Base-by-base conservation (phyloP, 768 basidiomycete species). In the Sarcodon sp. region DNA sequence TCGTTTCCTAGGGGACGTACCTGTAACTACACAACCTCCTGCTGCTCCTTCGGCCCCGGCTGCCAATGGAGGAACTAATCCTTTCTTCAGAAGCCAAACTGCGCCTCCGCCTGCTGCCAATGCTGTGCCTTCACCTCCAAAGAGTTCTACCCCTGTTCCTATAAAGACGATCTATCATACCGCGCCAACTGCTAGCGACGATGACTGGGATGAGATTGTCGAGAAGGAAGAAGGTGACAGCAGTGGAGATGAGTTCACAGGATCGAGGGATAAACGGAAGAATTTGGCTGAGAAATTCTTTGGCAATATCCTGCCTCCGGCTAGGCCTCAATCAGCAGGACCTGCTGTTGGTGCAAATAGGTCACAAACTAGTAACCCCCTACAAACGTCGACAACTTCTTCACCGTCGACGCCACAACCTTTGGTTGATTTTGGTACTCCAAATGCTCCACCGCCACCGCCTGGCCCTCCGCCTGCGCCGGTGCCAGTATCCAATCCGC, bases 121-220 rank as follows among this genome's bases (percentile, higher is more conserved):
- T 47, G 46, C 65, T 3, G 55, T 63, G 0, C 64, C 65, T 7
- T 63, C 71, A 18, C 64, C 73, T 4, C 49, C 61, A 36, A 47
- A 61, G 27, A 58, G 65, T 4, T 75, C 71, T 58, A 75, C 75
- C 51, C 75, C 83, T 1, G 67, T 67, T 1, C 77, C 82, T 1
- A 59, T 72, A 18, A 82, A 76, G 59, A 61, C 73, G 0, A 59
- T 72, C 3, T 86, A 87, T 51, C 64, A 83, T 52, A 82, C 77
- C 1, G 83, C 77, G 0, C 72, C 82, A 1, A 62, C 65, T 2
- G 70, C 68, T 33, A 67, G 69, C 33, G 83, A 86, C 1, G 85
- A 87, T 13, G 88, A 90, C 45, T 93, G 90, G 89, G 89, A 83
- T 47, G 79, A 80, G n/a, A 69, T 88, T 44, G 68, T 77, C 57